These are phyloP conservation scores for Dactylellina cionopaga DNA, from an alignment of 2,329 filamentous ascomycete genomes.

Conservation along the genomic window DNA sequence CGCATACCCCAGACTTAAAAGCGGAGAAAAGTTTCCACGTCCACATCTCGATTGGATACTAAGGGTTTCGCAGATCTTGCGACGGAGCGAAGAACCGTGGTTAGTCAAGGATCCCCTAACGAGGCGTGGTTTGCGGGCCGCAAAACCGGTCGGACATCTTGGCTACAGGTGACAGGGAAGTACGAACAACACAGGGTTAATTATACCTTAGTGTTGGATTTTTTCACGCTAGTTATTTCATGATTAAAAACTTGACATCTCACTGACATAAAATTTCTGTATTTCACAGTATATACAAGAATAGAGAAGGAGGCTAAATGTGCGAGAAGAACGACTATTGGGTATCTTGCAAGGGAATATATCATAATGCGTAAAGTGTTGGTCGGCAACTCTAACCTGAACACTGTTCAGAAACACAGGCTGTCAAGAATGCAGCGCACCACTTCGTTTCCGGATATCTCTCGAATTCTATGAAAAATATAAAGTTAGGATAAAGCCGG, in stretches of 20 bases:
- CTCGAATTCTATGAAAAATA: slow-evolving; percentile 1
- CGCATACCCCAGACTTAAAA: not conserved
- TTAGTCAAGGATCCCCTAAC: slow-evolving; percentile 12
- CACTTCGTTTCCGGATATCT: slow-evolving; percentile 21
- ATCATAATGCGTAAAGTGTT: not conserved
- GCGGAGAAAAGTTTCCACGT: slow-evolving; percentile 13
- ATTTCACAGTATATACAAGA: not conserved
- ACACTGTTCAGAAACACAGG: not conserved
- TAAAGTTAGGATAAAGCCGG: not conserved
- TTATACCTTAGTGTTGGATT: not conserved
- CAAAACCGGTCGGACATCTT: not conserved
- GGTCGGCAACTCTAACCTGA: no score
- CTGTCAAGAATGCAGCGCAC: not conserved
- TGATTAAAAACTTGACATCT: no score
- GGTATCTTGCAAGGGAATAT: not conserved
- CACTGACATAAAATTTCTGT: no score
- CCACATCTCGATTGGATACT: not conserved
- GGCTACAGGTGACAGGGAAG: not conserved
- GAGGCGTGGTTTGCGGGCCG: slow-evolving; percentile 16
- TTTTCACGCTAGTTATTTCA: no score
- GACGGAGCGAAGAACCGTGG: slow-evolving; percentile 22
- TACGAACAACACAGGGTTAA: slow-evolving; percentile 20
- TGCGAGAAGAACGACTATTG: not conserved
- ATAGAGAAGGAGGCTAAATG: no score
- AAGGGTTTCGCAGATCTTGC: not conserved